Evolutionary conservation across 1,284 basidiomycete genomes (phyloP), one percentile per base, ranked within the genome.

Genomic region (Ceratobasidium sp.): DNA sequence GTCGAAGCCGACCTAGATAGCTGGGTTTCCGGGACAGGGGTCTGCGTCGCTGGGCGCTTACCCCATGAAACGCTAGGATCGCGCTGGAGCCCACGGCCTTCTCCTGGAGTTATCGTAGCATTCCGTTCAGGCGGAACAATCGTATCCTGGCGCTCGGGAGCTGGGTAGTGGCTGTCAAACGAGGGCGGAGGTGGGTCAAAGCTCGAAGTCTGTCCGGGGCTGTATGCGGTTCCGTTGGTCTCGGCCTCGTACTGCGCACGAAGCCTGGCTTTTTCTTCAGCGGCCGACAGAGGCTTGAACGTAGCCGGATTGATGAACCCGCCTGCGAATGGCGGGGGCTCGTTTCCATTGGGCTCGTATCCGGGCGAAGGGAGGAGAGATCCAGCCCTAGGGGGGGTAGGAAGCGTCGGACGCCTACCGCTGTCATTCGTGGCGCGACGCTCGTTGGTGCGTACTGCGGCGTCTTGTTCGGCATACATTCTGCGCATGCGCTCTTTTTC

Each of bases 231-330:
- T 53, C 58, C 70, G 29, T 60, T 69, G 12, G 52, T 84, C 72
- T 87, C 85, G 0, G 83, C 82, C 34, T 85, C 89, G 72, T 85
- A 90, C 75, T 82, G 84, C 1, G 87, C 87, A 49, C 79, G 81
- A 22, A 92, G 76, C 65, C 85, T 77, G 17, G 89, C 89, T 78
- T 92, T 92, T 77, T 93, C 91, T 74, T 92, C 89, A 0, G 84
- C 86, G 3, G 91, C 91, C 3, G 86, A 88, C 71, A 92, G 75
- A 0, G 86, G 62, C 29, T 67, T 53, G 32, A 40, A n/a, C 40
- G 62, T 67, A 12, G 62, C 49, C 2, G 62, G 62, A 29, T 67
- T 67, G 8, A 67, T 31, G 22, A 67, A 67, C 35, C 62, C 62
- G 20, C 62, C 62, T 42, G 29, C 40, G 43, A 67, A 67, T 10